phyloP scores from a whole-genome alignment of 306 rosid species.

The Medicago lupulina region DNA sequence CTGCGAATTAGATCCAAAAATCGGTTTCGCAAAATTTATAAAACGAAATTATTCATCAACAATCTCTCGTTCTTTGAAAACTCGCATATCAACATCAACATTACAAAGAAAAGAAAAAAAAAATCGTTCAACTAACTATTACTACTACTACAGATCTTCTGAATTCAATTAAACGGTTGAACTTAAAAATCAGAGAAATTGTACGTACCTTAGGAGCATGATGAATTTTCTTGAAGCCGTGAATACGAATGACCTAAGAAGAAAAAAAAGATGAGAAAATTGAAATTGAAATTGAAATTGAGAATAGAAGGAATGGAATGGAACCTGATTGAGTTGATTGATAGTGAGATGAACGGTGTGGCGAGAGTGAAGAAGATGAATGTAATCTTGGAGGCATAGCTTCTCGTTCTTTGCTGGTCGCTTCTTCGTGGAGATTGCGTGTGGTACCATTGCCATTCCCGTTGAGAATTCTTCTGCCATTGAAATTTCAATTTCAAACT shows the following conservation, averaged over 20 bases:
- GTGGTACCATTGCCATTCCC: conserved; percentile 41
- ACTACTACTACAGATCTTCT: neutral
- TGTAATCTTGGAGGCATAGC: conserved; percentile 59
- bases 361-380: conserved; percentile 53
- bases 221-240: conserved; percentile 73
- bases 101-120: too few species aligned
- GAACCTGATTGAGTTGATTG: conserved; percentile 66
- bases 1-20: conserved; percentile 46
- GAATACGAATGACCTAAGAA: conserved; percentile 64
- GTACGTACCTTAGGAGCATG: conserved; percentile 57
- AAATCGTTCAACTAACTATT: too few species aligned
- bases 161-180: too few species aligned
- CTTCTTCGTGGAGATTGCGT: conserved; percentile 38
- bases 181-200: neutral
- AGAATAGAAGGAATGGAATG: neutral
- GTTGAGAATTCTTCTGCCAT: conserved; percentile 32
- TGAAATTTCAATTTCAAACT: neutral
- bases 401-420: conserved; percentile 36
- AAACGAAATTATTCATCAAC: conserved; percentile 1
- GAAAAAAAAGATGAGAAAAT: neutral
- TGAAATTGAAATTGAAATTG: neutral
- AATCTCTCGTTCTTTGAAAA: neutral
- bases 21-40: neutral
- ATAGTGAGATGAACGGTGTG: conserved; percentile 47
- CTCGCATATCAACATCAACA: too few species aligned